A percentile compares a stretch with the other conserved stretches of the same genome.
Conservation (phyloP, 2,329 filamentous ascomycete genomes). For the Neoarthrinium moseri region DNA sequence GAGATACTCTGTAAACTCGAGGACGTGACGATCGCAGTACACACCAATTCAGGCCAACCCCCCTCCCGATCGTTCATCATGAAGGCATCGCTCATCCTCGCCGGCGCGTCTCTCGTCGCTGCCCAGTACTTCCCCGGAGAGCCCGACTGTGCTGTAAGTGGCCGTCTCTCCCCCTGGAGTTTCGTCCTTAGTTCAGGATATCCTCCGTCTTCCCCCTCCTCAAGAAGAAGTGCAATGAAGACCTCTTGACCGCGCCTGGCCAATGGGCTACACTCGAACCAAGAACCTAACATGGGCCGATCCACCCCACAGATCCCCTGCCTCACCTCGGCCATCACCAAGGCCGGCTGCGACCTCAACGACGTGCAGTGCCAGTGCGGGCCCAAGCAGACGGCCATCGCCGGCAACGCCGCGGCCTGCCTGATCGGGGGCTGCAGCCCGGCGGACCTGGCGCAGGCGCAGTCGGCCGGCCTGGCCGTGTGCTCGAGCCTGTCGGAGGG, state of each 20-base stretch:
- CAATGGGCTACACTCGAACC: background rate
- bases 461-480: slow-evolving; percentile 27
- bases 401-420: slow-evolving; percentile 25
- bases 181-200: background rate
- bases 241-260: too few species aligned
- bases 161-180: background rate
- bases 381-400: slow-evolving; percentile 28
- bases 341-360: slow-evolving; percentile 43
- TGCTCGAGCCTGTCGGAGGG: slow-evolving; percentile 29
- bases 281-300: background rate
- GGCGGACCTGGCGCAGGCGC: slow-evolving; percentile 24
- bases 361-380: slow-evolving; percentile 54
- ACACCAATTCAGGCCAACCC: too few species aligned
- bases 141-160: slow-evolving; percentile 35
- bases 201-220: background rate
- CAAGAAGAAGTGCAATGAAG: background rate
- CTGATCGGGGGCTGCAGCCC: slow-evolving; percentile 29
- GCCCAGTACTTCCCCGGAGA: slow-evolving; percentile 29
- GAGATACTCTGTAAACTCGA: too few species aligned
- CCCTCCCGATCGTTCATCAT: slow-evolving; percentile 21
- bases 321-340: slow-evolving; percentile 42
- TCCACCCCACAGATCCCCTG: slow-evolving; percentile 37
- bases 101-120: slow-evolving; percentile 26
- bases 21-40: too few species aligned
- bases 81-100: slow-evolving; percentile 25